A percentile compares a stretch with the other conserved stretches of the same genome.
These are phyloP conservation scores for Rhizoclosmatium globosum DNA, from an alignment of 192 early-diverging fungal species.

Conservation along the genomic window DNA sequence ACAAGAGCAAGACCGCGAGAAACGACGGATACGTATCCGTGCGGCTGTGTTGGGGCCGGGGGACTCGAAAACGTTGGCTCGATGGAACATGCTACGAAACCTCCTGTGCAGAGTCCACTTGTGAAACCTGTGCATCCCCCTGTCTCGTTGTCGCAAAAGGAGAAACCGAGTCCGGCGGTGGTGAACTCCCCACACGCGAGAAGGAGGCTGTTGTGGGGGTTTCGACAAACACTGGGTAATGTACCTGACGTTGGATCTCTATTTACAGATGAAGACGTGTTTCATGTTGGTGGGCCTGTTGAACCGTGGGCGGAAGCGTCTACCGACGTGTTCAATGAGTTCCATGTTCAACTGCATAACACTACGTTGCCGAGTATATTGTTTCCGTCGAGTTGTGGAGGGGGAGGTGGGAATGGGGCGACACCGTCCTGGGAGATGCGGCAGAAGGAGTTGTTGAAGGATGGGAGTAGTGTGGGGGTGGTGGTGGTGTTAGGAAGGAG, in stretches of 20 bases:
- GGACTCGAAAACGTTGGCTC: background rate
- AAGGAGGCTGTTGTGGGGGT: no score
- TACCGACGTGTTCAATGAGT: conserved; percentile 5
- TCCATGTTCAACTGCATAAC: conserved; percentile 6
- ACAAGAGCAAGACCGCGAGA: no score
- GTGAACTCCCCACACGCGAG: no score
- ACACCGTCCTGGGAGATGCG: conserved; percentile 5
- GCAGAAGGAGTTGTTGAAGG: background rate
- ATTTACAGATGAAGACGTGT: background rate
- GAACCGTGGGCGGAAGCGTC: conserved; percentile 1
- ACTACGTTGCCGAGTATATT: background rate
- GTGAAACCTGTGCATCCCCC: background rate
- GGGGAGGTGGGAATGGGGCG: conserved; percentile 12
- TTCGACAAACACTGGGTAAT: no score
- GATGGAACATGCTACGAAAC: background rate
- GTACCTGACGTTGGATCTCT: background rate
- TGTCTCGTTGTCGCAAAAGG: background rate
- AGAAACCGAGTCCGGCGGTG: no score
- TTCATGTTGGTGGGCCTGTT: background rate
- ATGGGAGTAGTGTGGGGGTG: background rate
- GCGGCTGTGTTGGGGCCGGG: no score
- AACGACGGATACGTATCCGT: no score
- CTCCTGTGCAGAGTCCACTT: background rate
- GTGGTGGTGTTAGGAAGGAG: background rate
- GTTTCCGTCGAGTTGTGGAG: conserved; percentile 13